Base-by-base conservation (phyloP, 2,329 filamentous ascomycete species). In the Helicocarpus griseus region DNA sequence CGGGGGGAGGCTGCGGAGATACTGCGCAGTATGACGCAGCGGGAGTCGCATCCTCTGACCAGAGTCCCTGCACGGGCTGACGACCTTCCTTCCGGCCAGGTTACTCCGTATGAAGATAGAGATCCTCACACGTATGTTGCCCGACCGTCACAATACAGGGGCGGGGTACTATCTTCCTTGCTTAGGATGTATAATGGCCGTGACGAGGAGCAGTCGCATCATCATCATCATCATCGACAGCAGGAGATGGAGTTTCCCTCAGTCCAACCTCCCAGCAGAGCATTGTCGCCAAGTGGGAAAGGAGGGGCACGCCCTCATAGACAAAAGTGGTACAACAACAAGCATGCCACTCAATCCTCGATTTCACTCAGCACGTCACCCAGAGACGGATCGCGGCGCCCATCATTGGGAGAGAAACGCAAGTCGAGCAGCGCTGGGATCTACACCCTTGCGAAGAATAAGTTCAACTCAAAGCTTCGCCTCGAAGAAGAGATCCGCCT, bases 141-240 rank as follows among this genome's bases (percentile, higher is more conserved):
- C 11, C 52, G 43, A 39, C 86, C 86, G 4, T 69, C 75, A 21
- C 78, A 83, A 56, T 90, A 87, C 64, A 80, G 83, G 47, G 84
- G 83, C 28, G 86, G 88, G 28, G 80, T 91, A 44, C 72, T 94
- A 1, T 82, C 83, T 2, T 84, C 82, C 0, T 71, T 94, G 0
- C 71, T 93, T 47, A 87, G 83, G 65, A 74, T 89, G 8, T 84
- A 87, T 61, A 77, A 81, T 53, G 72, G 79, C 54, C 72, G 74
- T 59, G 58, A 59, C 60, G 53, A 59, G 58, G 53, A 63, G 57
- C 52, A 68, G 58, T 7, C n/a, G n/a, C 14, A 56, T n/a, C n/a
- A n/a, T n/a, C n/a, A n/a, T n/a, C n/a, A n/a, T n/a, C n/a, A n/a
- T n/a, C n/a, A n/a, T n/a, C n/a, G n/a, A 59, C 59, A 35, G 68